Evolutionary conservation across 2,329 filamentous ascomycete genomes (phyloP).

Genomic region (Pseudodiploospora longispora): DNA sequence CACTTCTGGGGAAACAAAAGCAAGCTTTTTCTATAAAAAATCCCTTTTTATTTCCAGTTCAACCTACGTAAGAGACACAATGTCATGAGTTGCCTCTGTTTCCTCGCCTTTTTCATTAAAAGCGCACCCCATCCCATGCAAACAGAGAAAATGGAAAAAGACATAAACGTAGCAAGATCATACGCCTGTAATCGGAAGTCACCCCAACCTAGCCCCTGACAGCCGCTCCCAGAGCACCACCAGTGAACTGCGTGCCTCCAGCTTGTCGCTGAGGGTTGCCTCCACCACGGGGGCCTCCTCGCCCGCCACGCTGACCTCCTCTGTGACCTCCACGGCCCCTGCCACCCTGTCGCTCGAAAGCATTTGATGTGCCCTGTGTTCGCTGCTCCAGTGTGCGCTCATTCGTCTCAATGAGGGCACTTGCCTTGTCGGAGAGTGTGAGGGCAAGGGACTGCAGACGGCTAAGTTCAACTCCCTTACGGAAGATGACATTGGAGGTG

Average conservation of each 20-base stretch:
- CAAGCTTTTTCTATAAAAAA: not conserved
- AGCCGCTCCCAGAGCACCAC: conserved; percentile 66
- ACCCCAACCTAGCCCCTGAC: conserved; percentile 44
- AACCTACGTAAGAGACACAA: conserved; percentile 19
- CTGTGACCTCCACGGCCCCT: conserved; percentile 59
- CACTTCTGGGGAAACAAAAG: no score
- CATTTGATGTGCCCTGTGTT: conserved; percentile 90
- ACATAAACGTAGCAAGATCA: not conserved
- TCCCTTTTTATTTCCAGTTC: conserved; percentile 20
- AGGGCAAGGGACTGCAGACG: conserved; percentile 91
- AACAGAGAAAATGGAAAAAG: conserved; percentile 10
- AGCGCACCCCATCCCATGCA: conserved; percentile 25
- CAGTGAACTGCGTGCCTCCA: conserved; percentile 72
- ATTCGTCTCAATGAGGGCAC: conserved; percentile 90
- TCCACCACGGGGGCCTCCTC: conserved; percentile 51
- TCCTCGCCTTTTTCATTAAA: conserved; percentile 20
- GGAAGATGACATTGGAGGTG: conserved; percentile 95
- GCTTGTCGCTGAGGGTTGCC: conserved; percentile 57
- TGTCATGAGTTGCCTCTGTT: conserved; percentile 25
- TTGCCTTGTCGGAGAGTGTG: conserved; percentile 92
- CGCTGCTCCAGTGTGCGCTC: conserved; percentile 95
- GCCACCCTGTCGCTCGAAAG: conserved; percentile 87
- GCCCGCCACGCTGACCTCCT: conserved; percentile 54
- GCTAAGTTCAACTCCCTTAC: conserved; percentile 97
- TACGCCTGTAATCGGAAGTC: conserved; percentile 2